Percentiles rank a stretch among this genome's conserved stretches.
phyloP scores from a whole-genome alignment of 2,329 filamentous ascomycete species.

The Albifimbria verrucaria region DNA sequence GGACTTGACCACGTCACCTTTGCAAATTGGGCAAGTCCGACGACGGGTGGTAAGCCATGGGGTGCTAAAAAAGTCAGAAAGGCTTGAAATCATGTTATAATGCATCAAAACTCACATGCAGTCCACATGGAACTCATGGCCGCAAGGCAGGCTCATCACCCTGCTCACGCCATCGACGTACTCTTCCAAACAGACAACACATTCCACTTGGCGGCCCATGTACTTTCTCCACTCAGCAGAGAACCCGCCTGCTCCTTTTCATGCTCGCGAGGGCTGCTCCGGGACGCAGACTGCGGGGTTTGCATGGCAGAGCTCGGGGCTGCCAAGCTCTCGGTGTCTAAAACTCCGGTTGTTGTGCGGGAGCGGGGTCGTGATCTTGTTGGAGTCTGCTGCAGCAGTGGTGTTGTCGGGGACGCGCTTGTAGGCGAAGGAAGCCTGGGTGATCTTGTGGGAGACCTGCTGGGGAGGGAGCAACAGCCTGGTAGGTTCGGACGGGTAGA shows the following conservation, averaged over 20 bases:
- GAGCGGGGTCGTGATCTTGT: conserved; percentile 59
- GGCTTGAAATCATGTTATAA: too few species aligned
- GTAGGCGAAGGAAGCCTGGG: conserved; percentile 59
- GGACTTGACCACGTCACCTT: conserved; percentile 85
- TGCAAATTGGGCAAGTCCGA: conserved; percentile 97
- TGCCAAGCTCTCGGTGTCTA: conserved; percentile 45
- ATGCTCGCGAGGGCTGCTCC: conserved; percentile 33
- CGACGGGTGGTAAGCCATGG: conserved; percentile 95
- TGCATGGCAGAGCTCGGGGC: conserved; percentile 40
- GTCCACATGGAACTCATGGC: conserved; percentile 94
- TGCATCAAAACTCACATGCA: conserved; percentile 78
- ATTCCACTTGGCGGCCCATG: conserved; percentile 73
- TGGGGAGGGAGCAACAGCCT: conserved; percentile 69
- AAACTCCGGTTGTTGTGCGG: conserved; percentile 59
- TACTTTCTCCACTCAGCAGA: conserved; percentile 61
- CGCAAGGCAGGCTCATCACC: conserved; percentile 96
- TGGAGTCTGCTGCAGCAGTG: conserved; percentile 64
- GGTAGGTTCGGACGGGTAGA: conserved; percentile 92
- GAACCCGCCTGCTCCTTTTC: conserved; percentile 44
- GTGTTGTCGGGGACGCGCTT: conserved; percentile 71
- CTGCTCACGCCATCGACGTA: conserved; percentile 91
- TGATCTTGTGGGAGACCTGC: conserved; percentile 42
- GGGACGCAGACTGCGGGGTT: conserved; percentile 29
- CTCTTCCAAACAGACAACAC: conserved; percentile 94
- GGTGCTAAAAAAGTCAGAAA: conserved; percentile 65